A percentile compares a stretch with the other conserved stretches of the same genome.
These are phyloP conservation scores for Umbelopsis ramanniana DNA, from an alignment of 192 early-diverging fungal species.

Conservation along the genomic window DNA sequence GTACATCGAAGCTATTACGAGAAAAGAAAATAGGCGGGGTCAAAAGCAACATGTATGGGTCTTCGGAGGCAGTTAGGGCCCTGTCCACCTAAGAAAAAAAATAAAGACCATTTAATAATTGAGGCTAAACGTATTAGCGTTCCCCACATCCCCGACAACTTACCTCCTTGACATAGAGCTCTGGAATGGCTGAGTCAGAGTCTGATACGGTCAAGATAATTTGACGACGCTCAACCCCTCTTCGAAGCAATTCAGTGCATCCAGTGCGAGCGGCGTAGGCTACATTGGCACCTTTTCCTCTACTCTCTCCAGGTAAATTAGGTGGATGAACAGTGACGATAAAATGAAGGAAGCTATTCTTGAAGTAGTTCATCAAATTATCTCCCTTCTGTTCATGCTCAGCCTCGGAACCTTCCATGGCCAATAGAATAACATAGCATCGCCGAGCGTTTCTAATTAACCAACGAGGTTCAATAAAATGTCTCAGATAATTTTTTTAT, in stretches of 20 bases:
- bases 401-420: conserved; percentile 72
- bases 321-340: conserved; percentile 67
- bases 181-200: conserved; percentile 66
- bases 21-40: conserved; percentile 58
- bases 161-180: conserved; percentile 60
- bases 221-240: conserved; percentile 44
- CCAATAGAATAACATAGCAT: conserved; percentile 63
- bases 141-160: not conserved
- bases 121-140: not conserved
- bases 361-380: conserved; percentile 54
- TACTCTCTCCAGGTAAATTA: conserved; percentile 60
- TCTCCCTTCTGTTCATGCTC: conserved; percentile 58
- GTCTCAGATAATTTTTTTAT: not conserved
- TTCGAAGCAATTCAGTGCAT: conserved; percentile 17
- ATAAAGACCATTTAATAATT: not conserved
- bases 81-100: conserved; percentile 33
- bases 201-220: conserved; percentile 69
- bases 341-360: conserved; percentile 64
- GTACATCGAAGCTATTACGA: conserved; percentile 69
- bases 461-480: not conserved
- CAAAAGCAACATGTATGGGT: conserved; percentile 44
- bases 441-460: conserved; percentile 42
- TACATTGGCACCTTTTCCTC: conserved; percentile 71
- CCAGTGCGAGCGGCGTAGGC: conserved; percentile 54
- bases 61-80: conserved; percentile 40